A percentile compares a stretch with the other conserved stretches of the same genome.
Evolutionary conservation across 1,284 basidiomycete species (phyloP).

Genomic region (Boletus albobrunnescens): DNA sequence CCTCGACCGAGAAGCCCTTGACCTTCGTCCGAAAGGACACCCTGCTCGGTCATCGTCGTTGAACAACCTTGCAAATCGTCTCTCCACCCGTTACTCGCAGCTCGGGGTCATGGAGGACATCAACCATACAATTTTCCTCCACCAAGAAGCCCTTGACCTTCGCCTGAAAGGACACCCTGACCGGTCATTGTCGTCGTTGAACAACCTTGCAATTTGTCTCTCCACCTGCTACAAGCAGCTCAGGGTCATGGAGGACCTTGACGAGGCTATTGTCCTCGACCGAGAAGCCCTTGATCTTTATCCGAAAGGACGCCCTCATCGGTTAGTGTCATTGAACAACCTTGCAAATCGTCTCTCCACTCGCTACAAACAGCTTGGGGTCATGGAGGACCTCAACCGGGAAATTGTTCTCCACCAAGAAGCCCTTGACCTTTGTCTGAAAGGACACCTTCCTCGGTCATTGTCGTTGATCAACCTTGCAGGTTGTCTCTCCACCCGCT

Average conservation of each 20-base stretch:
- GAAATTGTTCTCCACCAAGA: neutral
- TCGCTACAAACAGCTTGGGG: too few species aligned
- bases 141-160: neutral
- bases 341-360: too few species aligned
- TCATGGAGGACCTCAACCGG: neutral
- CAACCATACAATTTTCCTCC: neutral
- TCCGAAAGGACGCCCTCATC: neutral
- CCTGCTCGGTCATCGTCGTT: neutral
- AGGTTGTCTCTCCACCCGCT: neutral
- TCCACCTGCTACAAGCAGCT: neutral
- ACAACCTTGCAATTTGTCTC: neutral
- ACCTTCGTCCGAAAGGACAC: neutral
- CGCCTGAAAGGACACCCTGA: neutral
- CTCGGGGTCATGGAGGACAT: neutral
- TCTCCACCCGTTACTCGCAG: neutral
- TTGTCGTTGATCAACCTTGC: neutral
- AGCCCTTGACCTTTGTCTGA: neutral
- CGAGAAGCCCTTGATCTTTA: neutral
- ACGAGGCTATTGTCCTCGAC: neutral
- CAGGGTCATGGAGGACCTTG: neutral
- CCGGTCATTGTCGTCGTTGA: neutral
- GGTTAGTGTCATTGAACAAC: neutral
- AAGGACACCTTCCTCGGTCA: neutral
- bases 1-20: too few species aligned
- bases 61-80: too few species aligned